A percentile compares a stretch with the other conserved stretches of the same genome.
Conservation (phyloP, 2,329 filamentous ascomycete genomes). For the Cytospora leucostoma region DNA sequence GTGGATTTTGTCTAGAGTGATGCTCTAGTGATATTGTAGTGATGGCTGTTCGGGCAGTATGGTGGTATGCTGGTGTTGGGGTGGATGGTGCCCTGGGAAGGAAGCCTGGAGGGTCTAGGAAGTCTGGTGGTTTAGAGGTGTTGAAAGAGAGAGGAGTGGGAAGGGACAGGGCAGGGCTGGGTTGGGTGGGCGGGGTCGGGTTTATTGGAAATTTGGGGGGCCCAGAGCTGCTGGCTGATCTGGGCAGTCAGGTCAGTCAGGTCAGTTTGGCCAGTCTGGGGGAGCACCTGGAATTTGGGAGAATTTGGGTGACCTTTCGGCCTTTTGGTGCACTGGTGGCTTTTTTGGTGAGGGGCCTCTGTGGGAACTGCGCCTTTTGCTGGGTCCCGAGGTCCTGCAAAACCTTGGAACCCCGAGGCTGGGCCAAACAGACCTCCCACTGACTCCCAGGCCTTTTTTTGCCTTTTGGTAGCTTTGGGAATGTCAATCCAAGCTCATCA, state of each 20-base stretch:
- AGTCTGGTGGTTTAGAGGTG: slow-evolving; percentile 22
- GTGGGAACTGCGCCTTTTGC: not conserved
- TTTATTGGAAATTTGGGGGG: slow-evolving; percentile 22
- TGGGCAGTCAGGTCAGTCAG: slow-evolving; percentile 7
- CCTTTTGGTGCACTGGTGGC: not conserved
- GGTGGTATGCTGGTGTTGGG: slow-evolving; percentile 3
- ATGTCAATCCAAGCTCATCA: not conserved
- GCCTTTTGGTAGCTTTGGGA: no score
- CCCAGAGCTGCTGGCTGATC: slow-evolving; percentile 23
- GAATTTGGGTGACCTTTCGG: not conserved
- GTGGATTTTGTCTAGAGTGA: slow-evolving; percentile 1
- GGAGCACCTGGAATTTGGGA: not conserved
- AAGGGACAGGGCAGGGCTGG: slow-evolving; percentile 10
- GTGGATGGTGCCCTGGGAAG: slow-evolving; percentile 19
- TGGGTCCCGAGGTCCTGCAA: not conserved
- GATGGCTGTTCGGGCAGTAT: slow-evolving; percentile 11
- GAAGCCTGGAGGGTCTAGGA: slow-evolving; percentile 10
- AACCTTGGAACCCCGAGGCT: not conserved
- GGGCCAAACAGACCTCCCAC: not conserved
- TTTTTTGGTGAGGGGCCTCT: slow-evolving; percentile 1
- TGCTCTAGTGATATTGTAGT: slow-evolving; percentile 14
- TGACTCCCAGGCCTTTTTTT: no score
- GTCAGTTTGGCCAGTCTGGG: not conserved
- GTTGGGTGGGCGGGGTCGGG: slow-evolving; percentile 19
- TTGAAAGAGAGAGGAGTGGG: slow-evolving; percentile 24